phyloP scores from a whole-genome alignment of 257 asterid species.

The Nicotiana noctiflora region DNA sequence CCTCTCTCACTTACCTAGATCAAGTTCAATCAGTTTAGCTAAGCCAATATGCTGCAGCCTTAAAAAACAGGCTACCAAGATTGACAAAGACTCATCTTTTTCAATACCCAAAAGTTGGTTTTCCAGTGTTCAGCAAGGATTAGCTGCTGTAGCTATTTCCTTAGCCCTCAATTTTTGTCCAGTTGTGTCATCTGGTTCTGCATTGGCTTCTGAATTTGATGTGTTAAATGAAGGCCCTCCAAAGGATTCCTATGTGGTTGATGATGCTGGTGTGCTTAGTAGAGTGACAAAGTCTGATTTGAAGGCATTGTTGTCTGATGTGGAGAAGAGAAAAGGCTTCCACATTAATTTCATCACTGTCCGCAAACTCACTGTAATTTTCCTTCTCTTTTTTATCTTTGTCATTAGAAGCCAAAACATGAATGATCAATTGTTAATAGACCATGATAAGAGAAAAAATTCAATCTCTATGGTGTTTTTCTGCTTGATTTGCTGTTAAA shows the following conservation, averaged over 20 bases:
- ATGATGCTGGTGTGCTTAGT: slow-evolving; percentile 96
- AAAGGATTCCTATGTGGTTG: slow-evolving; percentile 63
- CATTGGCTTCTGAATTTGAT: slow-evolving; percentile 86
- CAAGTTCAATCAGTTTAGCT: slow-evolving; percentile 19
- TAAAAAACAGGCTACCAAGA: slow-evolving; percentile 26
- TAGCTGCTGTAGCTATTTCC: slow-evolving; percentile 82
- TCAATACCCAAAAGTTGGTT: slow-evolving; percentile 49
- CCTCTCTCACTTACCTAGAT: slow-evolving; percentile 29
- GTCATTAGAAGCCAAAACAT: background rate
- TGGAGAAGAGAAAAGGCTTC: slow-evolving; percentile 90
- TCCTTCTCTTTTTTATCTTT: background rate
- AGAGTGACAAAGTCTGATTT: slow-evolving; percentile 78
- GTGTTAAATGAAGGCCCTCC: slow-evolving; percentile 80
- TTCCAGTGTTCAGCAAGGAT: slow-evolving; percentile 64
- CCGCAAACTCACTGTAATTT: slow-evolving; percentile 87
- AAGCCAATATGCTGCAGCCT: slow-evolving; percentile 55
- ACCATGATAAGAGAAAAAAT: background rate
- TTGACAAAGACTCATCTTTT: slow-evolving; percentile 22
- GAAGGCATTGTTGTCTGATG: slow-evolving; percentile 73
- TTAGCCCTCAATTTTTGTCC: slow-evolving; percentile 70
- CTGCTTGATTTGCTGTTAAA: background rate
- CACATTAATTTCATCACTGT: slow-evolving; percentile 83
- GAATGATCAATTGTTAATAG: background rate
- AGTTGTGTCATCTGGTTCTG: slow-evolving; percentile 32
- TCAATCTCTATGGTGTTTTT: background rate